phyloP scores from a whole-genome alignment of 2,329 filamentous ascomycete genomes.

The Xylariaceae sp. region DNA sequence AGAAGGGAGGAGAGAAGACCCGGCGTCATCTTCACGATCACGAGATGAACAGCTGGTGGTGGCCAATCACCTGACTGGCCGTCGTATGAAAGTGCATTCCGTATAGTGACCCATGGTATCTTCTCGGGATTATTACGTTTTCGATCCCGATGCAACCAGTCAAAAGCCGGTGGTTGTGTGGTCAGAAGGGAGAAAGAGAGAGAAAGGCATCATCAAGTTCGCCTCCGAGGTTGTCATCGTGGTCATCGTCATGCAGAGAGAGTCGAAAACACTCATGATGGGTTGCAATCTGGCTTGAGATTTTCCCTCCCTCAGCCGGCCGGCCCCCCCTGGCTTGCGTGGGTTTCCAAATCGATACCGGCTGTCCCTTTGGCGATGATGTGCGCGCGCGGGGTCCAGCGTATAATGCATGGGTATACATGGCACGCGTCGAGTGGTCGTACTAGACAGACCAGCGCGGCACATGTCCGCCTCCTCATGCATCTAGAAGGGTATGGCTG shows the following conservation, averaged over 20 bases:
- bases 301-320: background rate
- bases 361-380: slow-evolving; percentile 15
- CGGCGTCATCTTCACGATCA: background rate
- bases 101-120: background rate
- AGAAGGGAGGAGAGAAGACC: background rate
- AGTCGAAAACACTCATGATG: slow-evolving; percentile 1
- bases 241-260: slow-evolving; percentile 2
- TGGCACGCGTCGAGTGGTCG: slow-evolving; percentile 11
- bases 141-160: background rate
- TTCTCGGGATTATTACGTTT: background rate
- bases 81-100: background rate
- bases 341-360: slow-evolving; percentile 14
- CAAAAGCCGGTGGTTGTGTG: background rate
- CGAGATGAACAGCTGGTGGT: background rate
- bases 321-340: background rate
- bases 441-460: slow-evolving; percentile 4
- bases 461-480: slow-evolving; percentile 15
- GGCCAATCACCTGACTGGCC: background rate
- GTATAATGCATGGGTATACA: slow-evolving; percentile 3
- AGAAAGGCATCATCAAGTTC: background rate
- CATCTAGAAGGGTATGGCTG: slow-evolving; percentile 9
- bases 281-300: background rate
- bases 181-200: too few species aligned
- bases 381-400: slow-evolving; percentile 1
- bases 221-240: background rate